A percentile compares a stretch with the other conserved stretches of the same genome.
Evolutionary conservation across 129 eudicot genomes (phyloP).

Genomic region (Chrysanthemum seticuspe): DNA sequence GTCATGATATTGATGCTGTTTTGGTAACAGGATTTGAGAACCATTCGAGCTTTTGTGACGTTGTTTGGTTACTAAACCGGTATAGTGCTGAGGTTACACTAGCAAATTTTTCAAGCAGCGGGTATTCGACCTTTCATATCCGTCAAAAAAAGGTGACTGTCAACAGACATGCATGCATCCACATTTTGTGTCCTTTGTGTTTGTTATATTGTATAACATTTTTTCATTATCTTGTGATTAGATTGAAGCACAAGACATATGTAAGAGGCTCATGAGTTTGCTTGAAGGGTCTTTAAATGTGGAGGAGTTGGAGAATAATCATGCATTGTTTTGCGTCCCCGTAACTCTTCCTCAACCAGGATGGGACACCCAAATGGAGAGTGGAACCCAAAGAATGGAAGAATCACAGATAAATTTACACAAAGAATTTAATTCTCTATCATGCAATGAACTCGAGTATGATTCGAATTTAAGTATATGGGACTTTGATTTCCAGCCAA

Average conservation of each 20-base stretch:
- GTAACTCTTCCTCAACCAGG: too few species aligned
- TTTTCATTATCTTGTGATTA: background rate
- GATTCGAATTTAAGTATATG: background rate
- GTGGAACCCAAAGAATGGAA: too few species aligned
- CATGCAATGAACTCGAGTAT: background rate
- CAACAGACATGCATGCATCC: background rate
- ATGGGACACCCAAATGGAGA: too few species aligned
- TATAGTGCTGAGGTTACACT: slow-evolving; percentile 44
- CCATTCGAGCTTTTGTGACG: slow-evolving; percentile 32
- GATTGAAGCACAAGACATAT: slow-evolving; percentile 25
- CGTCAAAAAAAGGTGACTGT: slow-evolving; percentile 41
- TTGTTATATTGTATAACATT: background rate
- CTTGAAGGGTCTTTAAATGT: slow-evolving; percentile 24
- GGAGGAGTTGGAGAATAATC: slow-evolving; percentile 6
- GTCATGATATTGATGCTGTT: slow-evolving; percentile 40
- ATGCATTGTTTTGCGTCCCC: background rate
- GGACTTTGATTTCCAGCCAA: background rate
- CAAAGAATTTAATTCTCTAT: too few species aligned
- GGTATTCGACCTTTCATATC: slow-evolving; percentile 48
- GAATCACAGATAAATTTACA: too few species aligned
- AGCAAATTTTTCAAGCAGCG: slow-evolving; percentile 39
- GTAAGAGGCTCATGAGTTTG: slow-evolving; percentile 32
- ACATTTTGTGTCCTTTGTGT: background rate
- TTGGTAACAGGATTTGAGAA: slow-evolving; percentile 37
- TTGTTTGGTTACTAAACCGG: slow-evolving; percentile 31